Base-by-base conservation (phyloP, 306 rosid genomes). In the Sophora flavescens region DNA sequence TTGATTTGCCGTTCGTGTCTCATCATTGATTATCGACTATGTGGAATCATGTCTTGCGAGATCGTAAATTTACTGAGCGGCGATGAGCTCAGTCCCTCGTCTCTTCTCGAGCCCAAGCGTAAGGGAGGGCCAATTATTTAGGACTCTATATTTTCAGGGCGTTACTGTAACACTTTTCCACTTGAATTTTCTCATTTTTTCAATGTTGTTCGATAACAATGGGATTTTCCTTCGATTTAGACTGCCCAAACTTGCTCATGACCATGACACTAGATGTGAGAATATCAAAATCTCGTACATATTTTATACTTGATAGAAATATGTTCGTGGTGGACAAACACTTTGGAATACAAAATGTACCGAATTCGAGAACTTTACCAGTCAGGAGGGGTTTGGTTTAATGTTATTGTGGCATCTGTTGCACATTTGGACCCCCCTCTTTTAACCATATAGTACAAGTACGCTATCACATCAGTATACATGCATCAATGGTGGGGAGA, bases 401-500 rank as follows among this genome's bases (percentile, higher is more conserved):
- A 79, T 38, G 38, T 54, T 65, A 5, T 53, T 63, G 48, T 66
- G 45, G 73, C 68, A 72, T 63, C n/a, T 42, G 42, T 52, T 42
- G 69, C 70, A 60, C 70, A 60, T 70, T 69, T 51, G 36, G 58
- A 57, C 4, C 58, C 36, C 52, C 18, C 1, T 51, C 10, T 2
- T 62, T 35, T 17, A 33, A 57, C 14, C 35, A 22, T 22, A 9
- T 56, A 57, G 30, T 53, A 44, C 8, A 41, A 78, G 10, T 7
- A 13, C 48, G 28, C 42, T 58, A 52, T 59, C 63, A 18, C 35
- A 59, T 68, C 35, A 54, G 33, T 50, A 7, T 16, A 72, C n/a
- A 56, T 41, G 52, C 68, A 60, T 61, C 73, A 75, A 61, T 69
- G 81, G 81, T 63, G 32, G 73, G 26, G 68, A 64, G 67, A 44